A percentile compares a stretch with the other conserved stretches of the same genome.
Evolutionary conservation across 176 grass and related monocot species (phyloP).

Genomic region (sorghum (Sorghum bicolor)): DNA sequence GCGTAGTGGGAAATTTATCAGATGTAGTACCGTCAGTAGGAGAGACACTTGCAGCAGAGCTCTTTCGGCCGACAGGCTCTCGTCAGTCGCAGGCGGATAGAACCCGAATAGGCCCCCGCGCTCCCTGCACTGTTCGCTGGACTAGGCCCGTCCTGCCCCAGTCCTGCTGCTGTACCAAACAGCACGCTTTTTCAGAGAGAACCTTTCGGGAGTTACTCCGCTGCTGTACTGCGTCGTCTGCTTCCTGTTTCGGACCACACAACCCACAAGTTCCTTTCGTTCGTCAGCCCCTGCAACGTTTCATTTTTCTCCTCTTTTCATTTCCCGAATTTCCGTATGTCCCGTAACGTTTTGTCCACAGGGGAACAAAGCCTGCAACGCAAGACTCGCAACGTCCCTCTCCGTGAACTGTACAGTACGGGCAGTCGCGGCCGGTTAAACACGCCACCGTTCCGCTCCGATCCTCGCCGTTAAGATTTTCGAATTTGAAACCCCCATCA

Average conservation of each 20-base stretch:
- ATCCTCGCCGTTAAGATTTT: background rate
- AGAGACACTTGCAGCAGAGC: background rate
- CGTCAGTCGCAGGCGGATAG: background rate
- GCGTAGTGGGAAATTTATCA: background rate
- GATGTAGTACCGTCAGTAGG: background rate
- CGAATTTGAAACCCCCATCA: background rate
- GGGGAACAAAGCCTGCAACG: background rate
- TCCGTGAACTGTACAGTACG: background rate
- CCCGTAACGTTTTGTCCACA: background rate
- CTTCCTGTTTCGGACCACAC: background rate
- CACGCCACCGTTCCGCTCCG: background rate
- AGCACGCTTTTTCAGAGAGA: constrained; percentile 19
- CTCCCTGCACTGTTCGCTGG: background rate
- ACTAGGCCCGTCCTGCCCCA: background rate
- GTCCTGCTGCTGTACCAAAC: background rate
- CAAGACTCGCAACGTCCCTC: background rate
- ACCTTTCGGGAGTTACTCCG: constrained; percentile 23
- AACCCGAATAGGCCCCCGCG: background rate
- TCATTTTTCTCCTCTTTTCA: too few species aligned
- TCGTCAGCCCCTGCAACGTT: background rate
- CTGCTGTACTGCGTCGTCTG: background rate
- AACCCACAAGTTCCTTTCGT: constrained; percentile 2
- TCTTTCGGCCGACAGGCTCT: constrained; percentile 12
- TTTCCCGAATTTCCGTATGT: background rate
- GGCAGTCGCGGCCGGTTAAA: background rate